These are phyloP conservation scores for Plasmopara halstedii DNA, from an alignment of 352 stramenopile genomes.

Conservation along the genomic window DNA sequence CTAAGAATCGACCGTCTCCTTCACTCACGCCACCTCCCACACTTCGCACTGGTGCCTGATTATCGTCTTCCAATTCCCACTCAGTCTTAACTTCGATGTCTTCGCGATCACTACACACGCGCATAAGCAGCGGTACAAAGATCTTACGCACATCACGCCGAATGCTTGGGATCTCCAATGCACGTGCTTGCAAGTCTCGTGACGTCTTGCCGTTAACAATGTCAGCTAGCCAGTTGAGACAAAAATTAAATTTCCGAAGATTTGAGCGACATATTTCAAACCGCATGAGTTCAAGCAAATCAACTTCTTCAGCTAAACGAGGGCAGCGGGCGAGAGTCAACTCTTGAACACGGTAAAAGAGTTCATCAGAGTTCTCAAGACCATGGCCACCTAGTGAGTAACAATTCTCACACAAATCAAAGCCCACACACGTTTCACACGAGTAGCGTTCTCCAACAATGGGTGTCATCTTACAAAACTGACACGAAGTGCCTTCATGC, in stretches of 20 bases:
- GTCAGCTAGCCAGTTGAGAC: constrained; percentile 76
- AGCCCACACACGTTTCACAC: constrained; percentile 71
- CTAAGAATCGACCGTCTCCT: constrained; percentile 61
- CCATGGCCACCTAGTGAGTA: constrained; percentile 78
- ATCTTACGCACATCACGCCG: constrained; percentile 69
- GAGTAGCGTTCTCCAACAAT: constrained; percentile 72
- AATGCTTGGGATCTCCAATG: constrained; percentile 74
- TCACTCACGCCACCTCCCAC: constrained; percentile 50
- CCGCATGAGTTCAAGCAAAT: constrained; percentile 72
- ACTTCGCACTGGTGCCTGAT: constrained; percentile 53
- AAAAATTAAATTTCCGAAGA: constrained; percentile 80
- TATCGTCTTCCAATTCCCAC: constrained; percentile 78
- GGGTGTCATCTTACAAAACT: constrained; percentile 72
- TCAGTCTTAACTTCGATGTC: constrained; percentile 83
- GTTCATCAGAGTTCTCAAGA: constrained; percentile 78
- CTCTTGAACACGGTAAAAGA: constrained; percentile 79
- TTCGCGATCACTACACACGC: constrained; percentile 66
- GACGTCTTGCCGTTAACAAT: constrained; percentile 75
- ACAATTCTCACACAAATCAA: constrained; percentile 75
- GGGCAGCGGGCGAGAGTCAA: constrained; percentile 59
- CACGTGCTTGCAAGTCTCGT: constrained; percentile 60
- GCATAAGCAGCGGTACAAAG: constrained; percentile 72
- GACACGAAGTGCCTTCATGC: constrained; percentile 70
- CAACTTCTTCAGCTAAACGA: constrained; percentile 50
- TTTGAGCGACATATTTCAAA: constrained; percentile 86